phyloP scores from a whole-genome alignment of 2,329 filamentous ascomycete genomes.

The Coleophoma crateriformis region DNA sequence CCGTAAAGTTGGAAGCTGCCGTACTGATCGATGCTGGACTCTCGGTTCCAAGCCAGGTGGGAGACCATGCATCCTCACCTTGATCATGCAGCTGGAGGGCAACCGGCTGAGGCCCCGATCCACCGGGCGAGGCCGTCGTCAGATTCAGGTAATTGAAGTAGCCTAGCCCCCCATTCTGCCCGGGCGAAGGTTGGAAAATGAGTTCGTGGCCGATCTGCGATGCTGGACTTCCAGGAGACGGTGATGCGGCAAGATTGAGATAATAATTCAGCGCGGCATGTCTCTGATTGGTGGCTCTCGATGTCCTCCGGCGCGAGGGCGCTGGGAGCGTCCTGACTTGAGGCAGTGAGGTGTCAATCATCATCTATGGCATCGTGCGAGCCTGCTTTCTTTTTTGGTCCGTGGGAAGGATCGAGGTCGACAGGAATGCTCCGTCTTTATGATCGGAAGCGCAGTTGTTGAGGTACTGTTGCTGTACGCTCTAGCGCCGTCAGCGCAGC shows the following conservation, averaged over 20 bases:
- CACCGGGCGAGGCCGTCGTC: background rate
- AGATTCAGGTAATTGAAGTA: background rate
- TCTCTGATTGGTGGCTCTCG: background rate
- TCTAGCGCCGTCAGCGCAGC: background rate
- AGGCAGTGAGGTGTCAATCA: background rate
- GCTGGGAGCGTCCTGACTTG: background rate
- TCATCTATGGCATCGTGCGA: background rate
- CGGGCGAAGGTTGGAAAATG: background rate
- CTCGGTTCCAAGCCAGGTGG: background rate
- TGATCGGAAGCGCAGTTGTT: background rate
- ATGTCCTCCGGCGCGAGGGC: background rate
- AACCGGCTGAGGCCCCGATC: background rate
- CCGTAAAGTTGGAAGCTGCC: constrained; percentile 9
- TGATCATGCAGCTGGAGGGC: background rate
- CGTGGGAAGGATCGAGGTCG: background rate
- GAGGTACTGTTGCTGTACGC: background rate
- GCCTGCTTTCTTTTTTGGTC: background rate
- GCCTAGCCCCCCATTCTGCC: background rate
- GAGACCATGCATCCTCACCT: background rate
- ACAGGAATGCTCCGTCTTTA: background rate
- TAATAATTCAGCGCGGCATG: background rate
- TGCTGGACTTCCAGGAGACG: background rate
- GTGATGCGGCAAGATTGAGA: background rate
- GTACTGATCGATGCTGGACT: background rate
- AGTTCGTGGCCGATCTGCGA: background rate